Conservation (phyloP, 163 green algal genomes). For the Chlorella variabilis region DNA sequence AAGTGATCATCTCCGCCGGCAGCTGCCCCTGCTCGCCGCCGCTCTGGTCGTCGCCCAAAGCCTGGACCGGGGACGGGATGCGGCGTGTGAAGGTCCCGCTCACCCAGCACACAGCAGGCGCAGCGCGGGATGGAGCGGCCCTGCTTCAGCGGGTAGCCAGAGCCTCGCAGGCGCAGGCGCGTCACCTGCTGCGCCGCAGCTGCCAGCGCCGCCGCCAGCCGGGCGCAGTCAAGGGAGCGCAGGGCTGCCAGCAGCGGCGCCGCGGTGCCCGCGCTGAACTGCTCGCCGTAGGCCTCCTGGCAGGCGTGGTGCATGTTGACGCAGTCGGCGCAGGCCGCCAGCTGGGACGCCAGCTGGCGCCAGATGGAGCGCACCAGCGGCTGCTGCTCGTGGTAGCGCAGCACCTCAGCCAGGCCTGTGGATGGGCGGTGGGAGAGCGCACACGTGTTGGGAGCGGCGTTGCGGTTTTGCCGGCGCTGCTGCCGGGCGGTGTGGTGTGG, state of each 20-base stretch:
- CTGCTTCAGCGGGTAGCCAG: no score
- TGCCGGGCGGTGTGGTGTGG: no score
- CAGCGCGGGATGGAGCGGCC: no score
- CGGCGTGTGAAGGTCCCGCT: no score
- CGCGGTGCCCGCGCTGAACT: slow-evolving; percentile 12
- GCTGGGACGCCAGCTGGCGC: slow-evolving; percentile 24
- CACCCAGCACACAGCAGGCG: no score
- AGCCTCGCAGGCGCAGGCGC: background rate
- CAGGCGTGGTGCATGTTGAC: slow-evolving; percentile 36
- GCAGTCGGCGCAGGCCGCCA: slow-evolving; percentile 35
- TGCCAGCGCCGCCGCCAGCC: slow-evolving; percentile 11
- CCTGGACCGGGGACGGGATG: background rate
- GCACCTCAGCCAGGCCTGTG: slow-evolving; percentile 29
- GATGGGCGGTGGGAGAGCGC: background rate
- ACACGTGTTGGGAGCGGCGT: background rate
- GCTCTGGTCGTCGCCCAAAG: background rate
- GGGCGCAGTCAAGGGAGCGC: background rate
- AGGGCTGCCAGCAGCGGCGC: background rate
- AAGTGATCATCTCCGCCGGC: slow-evolving; percentile 21
- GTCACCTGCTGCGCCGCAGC: background rate
- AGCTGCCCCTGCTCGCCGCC: slow-evolving; percentile 10
- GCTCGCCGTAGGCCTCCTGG: slow-evolving; percentile 5
- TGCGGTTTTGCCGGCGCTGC: no score
- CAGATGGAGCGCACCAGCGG: slow-evolving; percentile 43
- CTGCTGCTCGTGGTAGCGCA: slow-evolving; percentile 36